Evolutionary conservation across 306 rosid species (phyloP), one percentile per base, ranked within the genome.

Genomic region (Pachyrhizus erosus): DNA sequence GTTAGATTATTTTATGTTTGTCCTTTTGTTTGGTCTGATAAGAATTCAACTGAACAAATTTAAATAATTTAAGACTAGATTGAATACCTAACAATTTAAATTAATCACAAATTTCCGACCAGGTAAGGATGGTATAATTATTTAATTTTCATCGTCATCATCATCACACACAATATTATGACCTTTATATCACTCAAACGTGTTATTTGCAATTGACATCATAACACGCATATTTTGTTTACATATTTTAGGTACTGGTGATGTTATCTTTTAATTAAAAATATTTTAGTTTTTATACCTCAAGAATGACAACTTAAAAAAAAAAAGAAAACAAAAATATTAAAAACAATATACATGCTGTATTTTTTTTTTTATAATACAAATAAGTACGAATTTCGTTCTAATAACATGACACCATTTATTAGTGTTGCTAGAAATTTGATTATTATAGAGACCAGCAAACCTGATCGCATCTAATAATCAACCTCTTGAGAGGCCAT

Each of bases 401-500:
- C 31, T 37, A 37, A 37, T 37, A 10, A 64, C 3, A 64, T 8
- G 2, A 2, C 21, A 17, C 15, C 4, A n/a, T 29, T 27, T 60
- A 60, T 29, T 54, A 39, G 61, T 9, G 46, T 55, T 42, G 64
- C 72, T 33, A 72, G 26, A 80, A 45, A 74, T 26, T 61, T 33
- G 20, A 46, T 18, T 29, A 29, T 23, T 4, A 49, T 70, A 27
- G 12, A 23, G 43, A 67, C 10, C 15, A 9, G 20, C 29, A 46
- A 3, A 21, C 20, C 11, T 15, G 1, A 17, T 12, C 11, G 9
- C 57, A 73, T 14, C 71, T 58, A 58, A 60, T 70, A 29, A 71
- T 71, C 4, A 76, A 71, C 31, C 51, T 71, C 72, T 65, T 77
- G 20, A 72, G 57, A 71, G 72, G 52, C 49, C 43, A 71, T n/a